Evolutionary conservation across 2,329 filamentous ascomycete genomes (phyloP).

Genomic region (Ceratocystis diversiconidia): DNA sequence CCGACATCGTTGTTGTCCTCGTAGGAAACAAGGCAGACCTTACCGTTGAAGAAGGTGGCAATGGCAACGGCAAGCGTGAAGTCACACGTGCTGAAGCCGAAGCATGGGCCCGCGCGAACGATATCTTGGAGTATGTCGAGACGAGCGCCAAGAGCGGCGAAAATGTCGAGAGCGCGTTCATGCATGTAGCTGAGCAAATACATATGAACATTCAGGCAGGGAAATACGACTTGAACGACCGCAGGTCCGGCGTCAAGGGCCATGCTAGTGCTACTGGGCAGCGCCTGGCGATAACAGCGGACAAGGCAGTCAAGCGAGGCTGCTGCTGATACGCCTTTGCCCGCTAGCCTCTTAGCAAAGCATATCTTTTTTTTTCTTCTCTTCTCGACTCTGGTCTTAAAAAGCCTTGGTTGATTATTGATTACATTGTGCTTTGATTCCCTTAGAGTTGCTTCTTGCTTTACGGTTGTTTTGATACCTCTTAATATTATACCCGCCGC

Average conservation of each 20-base stretch:
- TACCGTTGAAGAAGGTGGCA: constrained; percentile 29
- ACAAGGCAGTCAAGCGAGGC: constrained; percentile 29
- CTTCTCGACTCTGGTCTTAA: neutral
- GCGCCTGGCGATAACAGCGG: constrained; percentile 30
- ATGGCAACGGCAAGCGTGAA: constrained; percentile 45
- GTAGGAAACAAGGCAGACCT: constrained; percentile 94
- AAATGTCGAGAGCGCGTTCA: constrained; percentile 83
- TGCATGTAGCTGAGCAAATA: constrained; percentile 87
- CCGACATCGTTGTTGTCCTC: constrained; percentile 83
- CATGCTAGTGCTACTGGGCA: constrained; percentile 36
- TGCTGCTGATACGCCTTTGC: constrained; percentile 31
- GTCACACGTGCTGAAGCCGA: constrained; percentile 73
- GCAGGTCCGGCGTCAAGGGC: constrained; percentile 80
- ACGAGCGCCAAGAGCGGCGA: constrained; percentile 92
- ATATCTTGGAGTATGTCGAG: constrained; percentile 85
- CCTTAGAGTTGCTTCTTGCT: neutral
- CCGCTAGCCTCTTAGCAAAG: neutral
- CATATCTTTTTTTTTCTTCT: neutral
- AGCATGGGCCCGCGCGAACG: constrained; percentile 75
- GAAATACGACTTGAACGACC: constrained; percentile 85
- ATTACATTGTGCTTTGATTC: neutral
- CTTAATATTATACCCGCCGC: neutral
- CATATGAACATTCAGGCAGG: constrained; percentile 94
- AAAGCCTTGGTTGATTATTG: neutral
- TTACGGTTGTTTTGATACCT: neutral